Conservation (phyloP, 1,139 yeast species). For the Blastobotrys persicus region DNA sequence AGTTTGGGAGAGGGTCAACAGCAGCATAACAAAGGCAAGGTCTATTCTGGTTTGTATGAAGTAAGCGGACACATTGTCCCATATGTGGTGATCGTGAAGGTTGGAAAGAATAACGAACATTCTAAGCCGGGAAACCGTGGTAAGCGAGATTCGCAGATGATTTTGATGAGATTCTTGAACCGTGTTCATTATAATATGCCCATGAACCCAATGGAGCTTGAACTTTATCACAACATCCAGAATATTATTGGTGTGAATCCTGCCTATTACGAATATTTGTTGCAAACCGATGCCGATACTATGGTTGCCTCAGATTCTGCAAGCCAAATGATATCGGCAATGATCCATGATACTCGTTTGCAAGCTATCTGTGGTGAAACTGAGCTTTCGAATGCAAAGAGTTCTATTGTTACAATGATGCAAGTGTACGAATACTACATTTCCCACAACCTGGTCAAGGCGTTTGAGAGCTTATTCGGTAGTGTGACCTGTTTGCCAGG, state of each 20-base stretch:
- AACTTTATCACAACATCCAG: conserved; percentile 43
- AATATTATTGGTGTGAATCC: conserved; percentile 46
- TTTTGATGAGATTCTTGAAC: conserved; percentile 43
- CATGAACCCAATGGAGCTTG: conserved; percentile 44
- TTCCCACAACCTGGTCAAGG: conserved; percentile 44
- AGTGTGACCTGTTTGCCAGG: conserved; percentile 46
- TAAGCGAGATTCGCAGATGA: conserved; percentile 45
- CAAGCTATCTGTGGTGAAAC: conserved; percentile 47
- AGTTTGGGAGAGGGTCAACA: conserved; percentile 43
- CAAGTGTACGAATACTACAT: conserved; percentile 46
- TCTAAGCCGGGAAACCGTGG: conserved; percentile 45
- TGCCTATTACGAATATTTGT: conserved; percentile 41
- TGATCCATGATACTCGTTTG: conserved; percentile 39
- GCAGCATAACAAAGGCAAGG: conserved; percentile 43
- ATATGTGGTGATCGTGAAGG: conserved; percentile 43
- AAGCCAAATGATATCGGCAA: conserved; percentile 38
- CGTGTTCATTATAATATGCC: conserved; percentile 43
- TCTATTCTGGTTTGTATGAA: conserved; percentile 43
- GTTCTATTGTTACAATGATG: conserved; percentile 43
- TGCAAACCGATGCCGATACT: conserved; percentile 47
- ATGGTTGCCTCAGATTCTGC: conserved; percentile 40
- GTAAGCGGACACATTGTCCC: conserved; percentile 46
- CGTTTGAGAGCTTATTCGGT: conserved; percentile 44
- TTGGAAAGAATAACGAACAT: conserved; percentile 43
- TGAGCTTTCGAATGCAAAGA: conserved; percentile 40